phyloP scores from a whole-genome alignment of 1,284 basidiomycete genomes.

The Austroboletus rostrupii region DNA sequence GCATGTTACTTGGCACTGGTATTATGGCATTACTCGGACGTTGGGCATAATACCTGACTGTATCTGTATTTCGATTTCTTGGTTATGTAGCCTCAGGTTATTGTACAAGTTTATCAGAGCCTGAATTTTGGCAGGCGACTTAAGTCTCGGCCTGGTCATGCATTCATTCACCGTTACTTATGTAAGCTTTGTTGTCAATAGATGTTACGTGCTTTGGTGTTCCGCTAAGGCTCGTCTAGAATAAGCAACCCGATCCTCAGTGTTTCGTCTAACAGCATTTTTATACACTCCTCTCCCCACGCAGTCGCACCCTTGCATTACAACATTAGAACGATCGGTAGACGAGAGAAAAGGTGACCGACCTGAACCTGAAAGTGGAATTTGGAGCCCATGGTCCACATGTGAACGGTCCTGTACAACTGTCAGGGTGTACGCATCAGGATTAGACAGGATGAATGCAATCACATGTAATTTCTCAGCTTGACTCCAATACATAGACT shows the following conservation, averaged over 20 bases:
- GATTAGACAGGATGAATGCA: background rate
- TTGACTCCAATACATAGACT: constrained; percentile 7
- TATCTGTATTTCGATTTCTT: background rate
- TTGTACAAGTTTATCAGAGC: too few species aligned
- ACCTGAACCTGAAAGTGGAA: constrained; percentile 17
- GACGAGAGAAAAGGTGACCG: background rate
- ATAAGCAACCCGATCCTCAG: constrained; percentile 16
- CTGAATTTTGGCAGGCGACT: too few species aligned
- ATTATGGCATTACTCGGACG: constrained; percentile 83
- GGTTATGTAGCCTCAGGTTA: too few species aligned
- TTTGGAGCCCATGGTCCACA: constrained; percentile 21
- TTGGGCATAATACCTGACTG: constrained; percentile 63
- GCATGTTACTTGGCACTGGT: constrained; percentile 75
- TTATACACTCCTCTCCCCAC: constrained; percentile 21
- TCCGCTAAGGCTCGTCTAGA: constrained; percentile 3
- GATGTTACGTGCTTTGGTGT: background rate
- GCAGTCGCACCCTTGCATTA: constrained; percentile 16
- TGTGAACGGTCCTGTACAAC: constrained; percentile 12
- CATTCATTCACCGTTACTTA: too few species aligned
- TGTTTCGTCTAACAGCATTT: constrained; percentile 18
- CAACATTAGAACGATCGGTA: too few species aligned
- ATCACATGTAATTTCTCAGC: constrained; percentile 10
- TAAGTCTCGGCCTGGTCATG: too few species aligned
- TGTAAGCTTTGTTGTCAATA: too few species aligned
- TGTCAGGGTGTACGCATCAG: background rate